Base-by-base conservation (phyloP, 164 flowering plant species). In the Magnolia changhungtana region DNA sequence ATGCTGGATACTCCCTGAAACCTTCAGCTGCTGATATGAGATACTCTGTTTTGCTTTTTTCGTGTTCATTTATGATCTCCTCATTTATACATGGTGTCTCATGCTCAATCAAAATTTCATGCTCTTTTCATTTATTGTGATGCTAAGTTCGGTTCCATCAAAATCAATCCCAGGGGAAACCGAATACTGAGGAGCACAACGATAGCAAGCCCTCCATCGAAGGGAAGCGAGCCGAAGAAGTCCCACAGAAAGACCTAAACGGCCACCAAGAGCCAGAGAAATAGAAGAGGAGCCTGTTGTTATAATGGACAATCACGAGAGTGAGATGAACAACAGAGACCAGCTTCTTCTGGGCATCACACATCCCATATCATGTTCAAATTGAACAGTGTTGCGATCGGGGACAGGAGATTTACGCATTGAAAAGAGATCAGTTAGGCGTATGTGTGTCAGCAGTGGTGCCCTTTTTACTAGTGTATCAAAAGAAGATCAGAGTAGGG, bases 121-220 rank as follows among this genome's bases (percentile, higher is more conserved):
- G 18, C 11, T 14, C 3, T 7, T 68, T 69, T 37, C n/a, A 55
- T 55, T 23, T 69, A 13, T 75, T 59, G 52, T 20, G 20, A 69
- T 50, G 50, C 31, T 63, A 11, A 16, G 20, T 63, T 67, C 7
- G 52, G 19, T 51, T 67, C 45, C n/a, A 50, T 55, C 27, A 24
- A 27, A 27, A 63, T 37, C 52, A 68, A 76, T 31, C 8, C 9
- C 84, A 88, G 89, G 85, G 83, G 24, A 87, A 88, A 77, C 78
- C 84, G 10, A 73, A 50, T 23, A 72, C 16, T 52, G 89, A 88
- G 72, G 83, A 78, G 58, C 71, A 76, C 58, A 80, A 21, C 27
- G 83, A 83, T 23, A 74, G 21, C 4, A 71, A 20, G 31, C 11
- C 73, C 14, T 14, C 14, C 31, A 23, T 14, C 50, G 73, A 71